A percentile compares a stretch with the other conserved stretches of the same genome.
These are phyloP conservation scores for Diaporthe aspalathi DNA, from an alignment of 2,329 filamentous ascomycete genomes.

Conservation along the genomic window DNA sequence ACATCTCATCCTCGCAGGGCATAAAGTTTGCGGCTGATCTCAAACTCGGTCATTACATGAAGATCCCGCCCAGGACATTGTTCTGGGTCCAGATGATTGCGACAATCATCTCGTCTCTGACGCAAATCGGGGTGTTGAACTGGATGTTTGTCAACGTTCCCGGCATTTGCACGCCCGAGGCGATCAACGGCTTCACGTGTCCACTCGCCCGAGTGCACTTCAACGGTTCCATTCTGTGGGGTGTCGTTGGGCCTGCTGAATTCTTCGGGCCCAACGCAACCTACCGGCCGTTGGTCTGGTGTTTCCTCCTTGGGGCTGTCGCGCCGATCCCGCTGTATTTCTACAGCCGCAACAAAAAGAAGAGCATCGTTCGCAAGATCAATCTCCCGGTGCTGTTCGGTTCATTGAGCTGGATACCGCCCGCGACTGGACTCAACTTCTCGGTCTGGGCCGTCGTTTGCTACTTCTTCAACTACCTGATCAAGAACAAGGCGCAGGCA, in stretches of 20 bases:
- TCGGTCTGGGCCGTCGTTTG: slow-evolving; percentile 88
- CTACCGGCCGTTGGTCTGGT: slow-evolving; percentile 83
- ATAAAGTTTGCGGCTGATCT: slow-evolving; percentile 90
- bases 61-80: slow-evolving; percentile 82
- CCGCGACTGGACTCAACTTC: slow-evolving; percentile 88
- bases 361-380: slow-evolving; percentile 77
- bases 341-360: slow-evolving; percentile 69
- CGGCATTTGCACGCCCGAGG: slow-evolving; percentile 80
- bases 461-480: slow-evolving; percentile 83
- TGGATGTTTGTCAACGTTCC: slow-evolving; percentile 88
- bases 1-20: slow-evolving; percentile 88
- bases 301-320: slow-evolving; percentile 80
- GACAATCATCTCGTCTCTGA: slow-evolving; percentile 80
- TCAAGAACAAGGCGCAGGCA: slow-evolving; percentile 74
- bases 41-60: slow-evolving; percentile 90
- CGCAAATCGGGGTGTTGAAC: slow-evolving; percentile 86
- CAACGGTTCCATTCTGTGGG: slow-evolving; percentile 91
- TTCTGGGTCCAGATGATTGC: slow-evolving; percentile 83
- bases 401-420: slow-evolving; percentile 86
- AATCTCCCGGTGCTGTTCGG: slow-evolving; percentile 88
- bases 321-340: slow-evolving; percentile 81
- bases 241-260: slow-evolving; percentile 82
- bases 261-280: slow-evolving; percentile 83
- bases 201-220: slow-evolving; percentile 90
- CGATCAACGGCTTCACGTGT: slow-evolving; percentile 89